phyloP scores from a whole-genome alignment of 164 flowering plant species.

The Liquidambar formosana region DNA sequence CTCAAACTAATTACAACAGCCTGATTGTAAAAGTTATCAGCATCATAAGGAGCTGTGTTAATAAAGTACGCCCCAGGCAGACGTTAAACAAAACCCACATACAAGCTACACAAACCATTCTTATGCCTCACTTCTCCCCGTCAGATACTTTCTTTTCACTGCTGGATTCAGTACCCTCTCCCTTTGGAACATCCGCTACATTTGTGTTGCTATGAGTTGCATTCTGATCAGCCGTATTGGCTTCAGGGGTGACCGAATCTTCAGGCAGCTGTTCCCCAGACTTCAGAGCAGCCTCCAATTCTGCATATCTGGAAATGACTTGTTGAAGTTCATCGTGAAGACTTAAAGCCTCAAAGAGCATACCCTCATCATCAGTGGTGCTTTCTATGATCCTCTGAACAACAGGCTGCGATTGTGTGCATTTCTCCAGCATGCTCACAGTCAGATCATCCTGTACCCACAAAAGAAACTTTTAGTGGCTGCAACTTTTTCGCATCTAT shows the following conservation, averaged over 20 bases:
- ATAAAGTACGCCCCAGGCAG: neutral
- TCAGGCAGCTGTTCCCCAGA: conserved; percentile 10
- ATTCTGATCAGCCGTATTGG: neutral
- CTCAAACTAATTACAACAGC: conserved; percentile 8
- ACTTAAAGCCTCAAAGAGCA: conserved; percentile 81
- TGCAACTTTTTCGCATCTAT: neutral
- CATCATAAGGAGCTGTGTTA: neutral
- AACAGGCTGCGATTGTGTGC: conserved; percentile 66
- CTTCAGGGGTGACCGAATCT: conserved; percentile 9
- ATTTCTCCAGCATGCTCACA: conserved; percentile 66
- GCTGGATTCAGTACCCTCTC: conserved; percentile 17
- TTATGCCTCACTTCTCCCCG: conserved; percentile 2
- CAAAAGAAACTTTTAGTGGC: neutral
- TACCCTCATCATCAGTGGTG: conserved; percentile 60
- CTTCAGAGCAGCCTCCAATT: conserved; percentile 28
- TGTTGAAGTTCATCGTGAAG: conserved; percentile 75
- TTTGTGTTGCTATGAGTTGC: conserved; percentile 4
- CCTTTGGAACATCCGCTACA: conserved; percentile 12
- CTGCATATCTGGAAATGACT: conserved; percentile 57
- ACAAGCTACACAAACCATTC: neutral
- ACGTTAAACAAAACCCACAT: neutral
- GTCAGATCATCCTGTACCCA: conserved; percentile 75
- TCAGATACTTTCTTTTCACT: neutral
- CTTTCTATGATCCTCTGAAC: conserved; percentile 70
- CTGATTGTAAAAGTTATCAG: neutral